Base-by-base conservation (phyloP, 2,329 filamentous ascomycete species). In the Ophiosphaerella herpotricha region DNA sequence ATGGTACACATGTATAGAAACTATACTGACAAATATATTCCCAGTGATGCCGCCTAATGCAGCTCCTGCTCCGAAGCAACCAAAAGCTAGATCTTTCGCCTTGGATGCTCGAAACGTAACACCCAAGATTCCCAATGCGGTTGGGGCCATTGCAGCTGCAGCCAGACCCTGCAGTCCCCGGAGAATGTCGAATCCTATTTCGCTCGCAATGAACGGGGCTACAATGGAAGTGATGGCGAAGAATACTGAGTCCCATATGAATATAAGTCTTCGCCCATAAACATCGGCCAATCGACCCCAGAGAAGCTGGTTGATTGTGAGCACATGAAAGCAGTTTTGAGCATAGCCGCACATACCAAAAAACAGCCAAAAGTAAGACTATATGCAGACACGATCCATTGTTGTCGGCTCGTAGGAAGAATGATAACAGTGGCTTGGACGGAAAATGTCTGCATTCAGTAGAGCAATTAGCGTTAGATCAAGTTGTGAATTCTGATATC, bases 41-140 rank as follows among this genome's bases (percentile, higher is more conserved):
- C 87, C 87, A 45, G 85, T 82, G 7, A 88, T 78, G 40, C 79
- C 81, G 0, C 87, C 86, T 0, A 88, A 71, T 0, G 87, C 86
- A 0, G 85, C 83, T 1, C 85, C 86, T 1, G 85, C 85, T 14
- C 82, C 67, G 36, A 58, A 65, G 21, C 55, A 61, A 2, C 57
- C 57, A 58, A 90, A 89, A 1, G 86, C 85, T 64, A 88, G 87
- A 60, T 87, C 89, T 71, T 88, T 89, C 4, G 85, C 82, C 55
- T 83, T 85, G 0, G 86, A 85, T 0, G 85, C 85, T 1, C 82
- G 81, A 46, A 89, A 89, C 0, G 84, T 88, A 1, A 82, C 82
- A 0, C 85, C 86, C 2, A 90, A 69, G 34, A 89, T 89, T 0
- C 87, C 87, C 62, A 90, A 83, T 0, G 86, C 87, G 0, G 86